Evolutionary conservation across 306 rosid genomes (phyloP), one percentile per base, ranked within the genome.

Genomic region (Cucurbita ficifolia): DNA sequence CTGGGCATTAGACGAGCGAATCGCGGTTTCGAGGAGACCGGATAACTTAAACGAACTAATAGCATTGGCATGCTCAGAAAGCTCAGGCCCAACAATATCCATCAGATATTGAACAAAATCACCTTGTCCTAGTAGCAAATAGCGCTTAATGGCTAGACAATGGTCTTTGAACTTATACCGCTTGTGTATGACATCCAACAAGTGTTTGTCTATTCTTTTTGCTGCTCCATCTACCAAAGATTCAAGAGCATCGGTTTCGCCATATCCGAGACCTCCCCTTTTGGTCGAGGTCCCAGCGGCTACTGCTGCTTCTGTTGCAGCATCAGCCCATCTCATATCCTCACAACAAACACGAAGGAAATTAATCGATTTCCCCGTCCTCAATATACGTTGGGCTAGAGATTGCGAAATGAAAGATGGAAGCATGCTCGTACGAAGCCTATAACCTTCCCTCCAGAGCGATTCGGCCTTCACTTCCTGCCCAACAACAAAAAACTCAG

Each of bases 51-150:
- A 94, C 57, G 96, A 86, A 84, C 99, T 94, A 73, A 94, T 88
- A 19, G 97, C 84, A 78, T 91, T 89, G 67, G 97, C 99, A 12
- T 97, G 97, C 80, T 86, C 96, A 56, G 97, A 94, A 74, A 94
- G 99, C 68, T 91, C 96, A 16, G 99, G 96, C 62, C 99, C 96
- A 75, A 94, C 96, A 64, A 91, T 89, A 79, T 94, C 99, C 96
- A 94, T 89, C 55, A 94, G 84, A 83, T 88, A 94, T 79, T 88
- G 99, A 77, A 94, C 99, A 83, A 94, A 94, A 83, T 94, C 99
- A 70, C 99, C 99, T 77, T 94, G 96, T 60, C 97, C 96, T 74
- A 94, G 91, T 56, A 94, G 77, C 74, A 94, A 83, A 79, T 94
- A 94, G 53, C 87, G 86, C 83, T 94, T 94, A 81, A 94, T 94